Evolutionary conservation across 2,329 filamentous ascomycete genomes (phyloP).

Genomic region (Fusarium sp.): DNA sequence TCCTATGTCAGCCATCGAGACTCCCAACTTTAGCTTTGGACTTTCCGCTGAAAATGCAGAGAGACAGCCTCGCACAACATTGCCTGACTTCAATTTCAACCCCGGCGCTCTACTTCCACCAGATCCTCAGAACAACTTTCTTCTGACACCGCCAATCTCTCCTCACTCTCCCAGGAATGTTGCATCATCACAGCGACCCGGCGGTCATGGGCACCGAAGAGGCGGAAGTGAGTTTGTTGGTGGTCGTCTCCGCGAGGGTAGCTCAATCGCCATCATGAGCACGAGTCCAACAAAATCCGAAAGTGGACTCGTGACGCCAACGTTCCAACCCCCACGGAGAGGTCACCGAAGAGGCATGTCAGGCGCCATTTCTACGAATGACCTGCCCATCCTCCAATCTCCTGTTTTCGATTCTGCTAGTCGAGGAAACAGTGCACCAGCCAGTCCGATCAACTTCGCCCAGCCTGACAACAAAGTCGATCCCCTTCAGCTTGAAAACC

Average conservation of each 20-base stretch:
- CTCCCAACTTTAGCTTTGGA: conserved; percentile 49
- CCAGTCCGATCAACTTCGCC: conserved; percentile 65
- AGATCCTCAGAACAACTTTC: conserved; percentile 49
- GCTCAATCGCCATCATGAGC: conserved; percentile 70
- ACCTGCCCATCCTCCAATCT: conserved; percentile 77
- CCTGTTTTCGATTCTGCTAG: conserved; percentile 60
- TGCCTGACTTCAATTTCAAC: conserved; percentile 68
- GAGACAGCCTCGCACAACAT: conserved; percentile 48
- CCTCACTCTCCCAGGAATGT: conserved; percentile 61
- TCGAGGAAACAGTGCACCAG: conserved; percentile 71
- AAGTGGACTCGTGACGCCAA: conserved; percentile 66
- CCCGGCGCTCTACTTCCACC: conserved; percentile 61
- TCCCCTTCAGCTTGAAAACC: conserved; percentile 30
- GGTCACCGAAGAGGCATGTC: conserved; percentile 79
- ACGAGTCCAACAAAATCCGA: conserved; percentile 75
- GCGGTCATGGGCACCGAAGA: conserved; percentile 79
- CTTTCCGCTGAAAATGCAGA: conserved; percentile 48
- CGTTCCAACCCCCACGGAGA: conserved; percentile 66
- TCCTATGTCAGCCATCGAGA: conserved; percentile 65
- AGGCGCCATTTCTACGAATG: conserved; percentile 83
- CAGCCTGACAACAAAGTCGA: conserved; percentile 38
- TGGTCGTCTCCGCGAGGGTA: conserved; percentile 70
- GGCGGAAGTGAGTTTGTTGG: conserved; percentile 90
- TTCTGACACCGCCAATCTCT: conserved; percentile 67
- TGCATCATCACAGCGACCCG: conserved; percentile 67